Base-by-base conservation (phyloP, 2,329 filamentous ascomycete genomes). In the Penicillium italicum region DNA sequence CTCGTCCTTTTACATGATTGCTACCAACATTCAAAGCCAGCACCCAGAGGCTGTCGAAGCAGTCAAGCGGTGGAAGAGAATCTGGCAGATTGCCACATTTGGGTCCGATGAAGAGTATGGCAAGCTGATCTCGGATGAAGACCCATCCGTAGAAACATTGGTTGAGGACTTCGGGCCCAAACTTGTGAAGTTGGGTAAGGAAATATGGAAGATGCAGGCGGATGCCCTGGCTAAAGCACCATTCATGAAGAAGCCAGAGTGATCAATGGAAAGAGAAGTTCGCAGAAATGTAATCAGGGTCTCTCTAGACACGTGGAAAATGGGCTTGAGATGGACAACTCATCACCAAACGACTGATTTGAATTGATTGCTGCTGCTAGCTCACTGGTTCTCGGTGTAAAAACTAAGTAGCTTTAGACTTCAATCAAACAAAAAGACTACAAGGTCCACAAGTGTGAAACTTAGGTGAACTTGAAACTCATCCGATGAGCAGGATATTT, bases 1-100 rank as follows among this genome's bases (percentile, higher is more conserved):
- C 4, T 79, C 76, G 0, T 82, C 80, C 0, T 85, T 83, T 58
- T 84, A 85, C 61, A 69, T 83, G 62, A 57, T 84, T 10, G 80
- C 80, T 2, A 74, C 65, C 1, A 61, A 76, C 3, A 68, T 84
- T 0, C 67, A 73, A 40, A 68, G 69, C 5, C 38, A 66, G 4
- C 56, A 59, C 18, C 41, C 60, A 0, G 66, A 70, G 30, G 79
- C 77, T 0, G 2, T 63, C 0, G 31, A 54, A 9, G 75, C 77
- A 0, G 58, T 82, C 2, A 40, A 60, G 3, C 43, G 16, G 5
- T 82, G 77, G 38, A 50, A 44, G n/a, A 11, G n/a, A 34, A 31
- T 26, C 5, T 50, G 48, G 48, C 11, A 16, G 16, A 77, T 78
- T 77, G 59, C 50, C 18, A 52, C 37, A 37, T 7, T 83, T 76